Conservation (phyloP, 1,284 basidiomycete genomes). For the Quambalaria eucalypti region DNA sequence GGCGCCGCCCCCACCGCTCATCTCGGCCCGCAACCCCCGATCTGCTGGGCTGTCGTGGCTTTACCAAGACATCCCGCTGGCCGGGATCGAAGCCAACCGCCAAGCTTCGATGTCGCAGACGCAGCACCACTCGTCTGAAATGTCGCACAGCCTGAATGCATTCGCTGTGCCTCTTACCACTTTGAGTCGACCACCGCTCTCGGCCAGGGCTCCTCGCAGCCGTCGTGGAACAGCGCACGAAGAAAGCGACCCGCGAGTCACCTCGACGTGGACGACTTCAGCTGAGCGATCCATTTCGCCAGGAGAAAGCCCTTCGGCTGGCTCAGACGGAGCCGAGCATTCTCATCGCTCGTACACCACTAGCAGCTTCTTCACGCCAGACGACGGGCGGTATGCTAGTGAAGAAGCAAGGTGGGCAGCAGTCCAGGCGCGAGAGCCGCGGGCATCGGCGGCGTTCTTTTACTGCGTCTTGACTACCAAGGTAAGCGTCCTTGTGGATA, state of each 20-base stretch:
- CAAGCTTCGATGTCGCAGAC: no score
- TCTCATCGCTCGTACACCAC: no score
- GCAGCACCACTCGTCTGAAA: no score
- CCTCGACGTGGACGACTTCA: no score
- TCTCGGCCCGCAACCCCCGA: not conserved
- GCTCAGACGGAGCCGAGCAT: no score
- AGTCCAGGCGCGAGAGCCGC: not conserved
- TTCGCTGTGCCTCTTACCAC: not conserved
- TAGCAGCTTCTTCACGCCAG: no score
- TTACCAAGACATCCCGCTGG: not conserved
- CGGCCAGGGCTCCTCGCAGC: not conserved
- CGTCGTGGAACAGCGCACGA: no score
- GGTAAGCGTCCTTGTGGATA: no score
- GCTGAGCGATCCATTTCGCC: no score
- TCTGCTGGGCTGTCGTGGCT: not conserved
- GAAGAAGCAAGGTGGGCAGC: not conserved
- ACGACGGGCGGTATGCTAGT: not conserved
- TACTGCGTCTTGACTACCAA: not conserved
- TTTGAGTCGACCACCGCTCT: not conserved
- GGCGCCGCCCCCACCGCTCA: not conserved
- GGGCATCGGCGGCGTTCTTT: not conserved
- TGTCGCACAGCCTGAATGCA: no score
- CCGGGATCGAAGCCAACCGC: not conserved
- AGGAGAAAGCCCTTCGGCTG: no score
- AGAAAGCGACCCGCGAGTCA: no score